Evolutionary conservation across 2,329 filamentous ascomycete species (phyloP).

Genomic region (Fusarium acutatum): DNA sequence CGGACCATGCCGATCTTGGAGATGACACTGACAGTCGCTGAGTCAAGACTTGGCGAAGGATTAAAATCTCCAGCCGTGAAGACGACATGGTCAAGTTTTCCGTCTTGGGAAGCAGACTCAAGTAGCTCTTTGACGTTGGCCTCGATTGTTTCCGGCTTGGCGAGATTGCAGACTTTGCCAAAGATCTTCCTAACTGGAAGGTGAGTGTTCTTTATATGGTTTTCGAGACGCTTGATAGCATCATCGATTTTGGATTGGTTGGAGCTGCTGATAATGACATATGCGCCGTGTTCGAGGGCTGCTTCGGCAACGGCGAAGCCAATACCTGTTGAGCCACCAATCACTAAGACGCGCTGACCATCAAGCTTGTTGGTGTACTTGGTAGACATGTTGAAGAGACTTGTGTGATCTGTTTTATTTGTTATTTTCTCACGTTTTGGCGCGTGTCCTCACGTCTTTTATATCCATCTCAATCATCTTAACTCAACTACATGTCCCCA

Average conservation of each 20-base stretch:
- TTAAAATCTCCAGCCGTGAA: background rate
- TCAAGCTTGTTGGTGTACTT: background rate
- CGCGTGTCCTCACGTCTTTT: background rate
- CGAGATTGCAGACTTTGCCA: background rate
- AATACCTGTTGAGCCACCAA: background rate
- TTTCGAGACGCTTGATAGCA: background rate
- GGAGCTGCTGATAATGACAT: background rate
- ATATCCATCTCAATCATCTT: background rate
- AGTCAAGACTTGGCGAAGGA: background rate
- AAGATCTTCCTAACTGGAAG: background rate
- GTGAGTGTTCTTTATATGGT: rapidly evolving
- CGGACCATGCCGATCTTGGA: background rate
- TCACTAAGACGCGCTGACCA: background rate
- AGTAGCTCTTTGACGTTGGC: background rate
- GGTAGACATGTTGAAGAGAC: rapidly evolving
- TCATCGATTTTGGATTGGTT: background rate
- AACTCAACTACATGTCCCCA: rapidly evolving
- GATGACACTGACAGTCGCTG: background rate
- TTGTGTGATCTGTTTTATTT: no score
- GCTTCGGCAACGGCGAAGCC: background rate
- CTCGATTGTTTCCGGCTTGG: background rate
- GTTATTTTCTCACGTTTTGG: rapidly evolving
- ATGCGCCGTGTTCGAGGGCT: background rate
- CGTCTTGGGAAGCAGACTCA: background rate
- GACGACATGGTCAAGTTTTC: background rate